Conservation (phyloP, 1,284 basidiomycete genomes). For the Leccinum subspadiceum region DNA sequence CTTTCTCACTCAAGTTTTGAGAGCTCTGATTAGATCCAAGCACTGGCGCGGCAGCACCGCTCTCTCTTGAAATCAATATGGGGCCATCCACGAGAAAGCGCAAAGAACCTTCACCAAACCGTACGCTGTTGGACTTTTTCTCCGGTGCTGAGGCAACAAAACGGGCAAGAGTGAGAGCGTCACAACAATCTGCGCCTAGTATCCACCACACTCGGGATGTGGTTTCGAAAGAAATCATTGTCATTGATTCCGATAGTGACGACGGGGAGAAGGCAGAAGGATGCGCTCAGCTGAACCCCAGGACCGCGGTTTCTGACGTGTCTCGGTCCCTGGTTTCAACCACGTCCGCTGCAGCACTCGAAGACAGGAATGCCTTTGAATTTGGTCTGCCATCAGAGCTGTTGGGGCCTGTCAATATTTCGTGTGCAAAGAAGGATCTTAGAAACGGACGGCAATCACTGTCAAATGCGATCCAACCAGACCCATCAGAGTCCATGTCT, state of each 20-base stretch:
- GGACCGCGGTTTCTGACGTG: not conserved
- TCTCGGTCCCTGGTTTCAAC: not conserved
- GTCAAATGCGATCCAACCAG: constrained; percentile 2
- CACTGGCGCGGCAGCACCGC: not conserved
- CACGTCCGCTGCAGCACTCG: constrained; percentile 7
- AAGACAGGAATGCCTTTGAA: constrained; percentile 19
- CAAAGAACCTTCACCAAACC: constrained; percentile 35
- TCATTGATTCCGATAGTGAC: constrained; percentile 61
- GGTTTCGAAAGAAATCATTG: constrained; percentile 43
- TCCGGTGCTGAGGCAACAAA: constrained; percentile 25
- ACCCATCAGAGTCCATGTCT: constrained; percentile 16
- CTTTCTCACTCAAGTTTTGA: not conserved
- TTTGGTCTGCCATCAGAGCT: constrained; percentile 32
- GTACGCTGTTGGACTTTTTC: constrained; percentile 56
- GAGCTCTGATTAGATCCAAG: not conserved
- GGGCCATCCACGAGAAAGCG: constrained; percentile 42
- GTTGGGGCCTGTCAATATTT: constrained; percentile 11
- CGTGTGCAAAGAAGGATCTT: not conserved
- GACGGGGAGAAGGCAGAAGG: constrained; percentile 23
- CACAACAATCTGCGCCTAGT: constrained; percentile 1
- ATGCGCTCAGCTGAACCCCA: not conserved
- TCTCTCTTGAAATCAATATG: constrained; percentile 15
- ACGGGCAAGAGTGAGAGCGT: constrained; percentile 17
- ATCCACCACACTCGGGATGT: constrained; percentile 8
- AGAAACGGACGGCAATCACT: not conserved